Conservation (phyloP, 805 yeast genomes). For the Cyberlindnera galapagoensis region DNA sequence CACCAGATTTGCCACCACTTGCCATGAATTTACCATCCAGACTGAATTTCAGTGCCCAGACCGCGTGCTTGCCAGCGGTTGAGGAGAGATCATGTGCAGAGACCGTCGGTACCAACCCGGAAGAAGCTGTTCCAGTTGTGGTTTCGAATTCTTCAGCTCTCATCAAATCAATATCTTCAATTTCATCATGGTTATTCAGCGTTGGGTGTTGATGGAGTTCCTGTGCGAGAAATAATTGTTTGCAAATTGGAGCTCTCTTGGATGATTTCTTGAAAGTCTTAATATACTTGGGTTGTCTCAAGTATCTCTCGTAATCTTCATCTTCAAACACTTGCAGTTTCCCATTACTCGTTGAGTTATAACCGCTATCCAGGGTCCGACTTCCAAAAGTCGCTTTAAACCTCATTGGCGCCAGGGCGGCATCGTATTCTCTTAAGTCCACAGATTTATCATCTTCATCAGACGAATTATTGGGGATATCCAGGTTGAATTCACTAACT, state of each 20-base stretch:
- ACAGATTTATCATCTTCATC: slow-evolving; percentile 17
- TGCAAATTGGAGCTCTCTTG: slow-evolving; percentile 38
- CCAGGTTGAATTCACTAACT: too few relatives aligned
- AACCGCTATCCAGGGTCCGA: background rate
- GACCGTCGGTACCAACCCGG: background rate
- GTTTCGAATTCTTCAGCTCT: background rate
- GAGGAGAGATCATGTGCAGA: too few relatives aligned
- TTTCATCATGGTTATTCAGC: too few relatives aligned
- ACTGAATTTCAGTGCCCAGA: slow-evolving; percentile 72
- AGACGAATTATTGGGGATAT: slow-evolving; percentile 9
- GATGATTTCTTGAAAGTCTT: slow-evolving; percentile 41
- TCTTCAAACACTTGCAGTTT: slow-evolving; percentile 16
- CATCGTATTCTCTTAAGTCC: slow-evolving; percentile 11
- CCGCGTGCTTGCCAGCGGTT: slow-evolving; percentile 34
- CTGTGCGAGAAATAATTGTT: slow-evolving; percentile 58
- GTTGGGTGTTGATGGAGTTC: slow-evolving; percentile 35
- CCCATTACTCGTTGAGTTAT: too few relatives aligned
- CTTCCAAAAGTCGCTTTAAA: too few relatives aligned
- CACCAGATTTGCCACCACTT: slow-evolving; percentile 72
- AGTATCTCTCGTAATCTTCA: slow-evolving; percentile 34
- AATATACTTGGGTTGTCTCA: slow-evolving; percentile 50
- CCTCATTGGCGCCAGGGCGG: slow-evolving; percentile 13
- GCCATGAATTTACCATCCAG: slow-evolving; percentile 80
- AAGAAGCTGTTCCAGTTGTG: background rate
- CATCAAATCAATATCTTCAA: too few relatives aligned